These are phyloP conservation scores for Arachnomyces sp. DNA, from an alignment of 2,329 filamentous ascomycete genomes.

Conservation along the genomic window DNA sequence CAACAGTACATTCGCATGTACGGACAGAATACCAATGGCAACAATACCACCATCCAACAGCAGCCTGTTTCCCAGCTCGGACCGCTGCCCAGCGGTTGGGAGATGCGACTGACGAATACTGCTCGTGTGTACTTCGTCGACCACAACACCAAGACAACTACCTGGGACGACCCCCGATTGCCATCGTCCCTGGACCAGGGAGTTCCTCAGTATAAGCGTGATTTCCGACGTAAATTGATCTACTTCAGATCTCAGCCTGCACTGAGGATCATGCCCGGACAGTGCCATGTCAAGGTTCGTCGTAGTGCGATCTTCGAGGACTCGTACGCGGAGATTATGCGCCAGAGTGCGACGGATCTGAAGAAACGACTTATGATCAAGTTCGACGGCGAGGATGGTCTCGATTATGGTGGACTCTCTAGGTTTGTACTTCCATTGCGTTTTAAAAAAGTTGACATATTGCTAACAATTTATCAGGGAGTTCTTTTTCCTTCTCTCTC, in stretches of 20 bases:
- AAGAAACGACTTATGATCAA: slow-evolving; percentile 99
- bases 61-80: slow-evolving; percentile 96
- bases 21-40: slow-evolving; percentile 67
- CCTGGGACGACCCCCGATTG: slow-evolving; percentile 93
- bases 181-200: slow-evolving; percentile 96
- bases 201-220: slow-evolving; percentile 98
- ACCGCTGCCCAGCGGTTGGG: slow-evolving; percentile 92
- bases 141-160: slow-evolving; percentile 99
- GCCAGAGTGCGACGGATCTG: slow-evolving; percentile 86
- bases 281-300: slow-evolving; percentile 96
- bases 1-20: slow-evolving; percentile 99
- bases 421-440: slow-evolving; percentile 42
- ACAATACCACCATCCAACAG: slow-evolving; percentile 84
- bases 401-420: slow-evolving; percentile 96
- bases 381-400: slow-evolving; percentile 94
- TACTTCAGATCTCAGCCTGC: slow-evolving; percentile 98
- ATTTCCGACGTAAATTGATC: slow-evolving; percentile 95
- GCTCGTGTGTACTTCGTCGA: slow-evolving; percentile 98
- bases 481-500: slow-evolving; percentile 98
- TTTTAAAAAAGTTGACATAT: slow-evolving; percentile 1
- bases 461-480: slow-evolving; percentile 52
- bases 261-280: slow-evolving; percentile 86
- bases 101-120: slow-evolving; percentile 98
- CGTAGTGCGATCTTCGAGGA: slow-evolving; percentile 98
- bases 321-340: slow-evolving; percentile 96